Conservation (phyloP, 1,284 basidiomycete genomes). For the Austropuccinia psidii region DNA sequence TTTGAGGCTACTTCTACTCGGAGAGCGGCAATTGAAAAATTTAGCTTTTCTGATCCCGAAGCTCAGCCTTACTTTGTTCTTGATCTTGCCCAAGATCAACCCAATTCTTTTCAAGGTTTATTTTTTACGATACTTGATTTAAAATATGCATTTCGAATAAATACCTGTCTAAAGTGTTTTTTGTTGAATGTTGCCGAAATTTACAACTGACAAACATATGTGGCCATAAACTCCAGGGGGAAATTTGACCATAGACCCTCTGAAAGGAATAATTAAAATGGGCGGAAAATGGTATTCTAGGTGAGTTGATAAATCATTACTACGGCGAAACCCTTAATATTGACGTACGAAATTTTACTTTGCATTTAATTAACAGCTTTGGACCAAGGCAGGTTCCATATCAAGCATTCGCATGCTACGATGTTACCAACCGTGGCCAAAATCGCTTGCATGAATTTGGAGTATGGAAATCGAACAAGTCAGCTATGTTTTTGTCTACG, state of each 20-base stretch:
- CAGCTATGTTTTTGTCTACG: no score
- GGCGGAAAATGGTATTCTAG: not conserved
- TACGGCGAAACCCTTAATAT: no score
- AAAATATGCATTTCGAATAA: not conserved
- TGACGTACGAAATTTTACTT: no score
- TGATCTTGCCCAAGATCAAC: conserved; percentile 57
- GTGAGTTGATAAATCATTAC: no score
- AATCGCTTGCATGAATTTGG: conserved; percentile 41
- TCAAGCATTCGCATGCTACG: conserved; percentile 41
- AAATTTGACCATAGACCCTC: not conserved
- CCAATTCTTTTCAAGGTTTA: conserved; percentile 54
- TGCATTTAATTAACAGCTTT: not conserved
- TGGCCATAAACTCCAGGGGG: not conserved
- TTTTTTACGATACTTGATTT: no score
- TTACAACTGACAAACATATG: not conserved
- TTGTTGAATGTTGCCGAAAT: no score
- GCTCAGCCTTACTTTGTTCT: conserved; percentile 45
- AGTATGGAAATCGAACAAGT: conserved; percentile 42
- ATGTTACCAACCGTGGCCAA: conserved; percentile 40
- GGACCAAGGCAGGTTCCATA: not conserved
- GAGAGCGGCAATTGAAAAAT: not conserved
- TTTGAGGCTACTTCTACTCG: not conserved
- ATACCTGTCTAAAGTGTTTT: not conserved
- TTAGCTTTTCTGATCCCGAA: not conserved
- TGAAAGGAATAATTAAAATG: not conserved